Evolutionary conservation across 306 rosid genomes (phyloP), one percentile per base, ranked within the genome.

Genomic region (Trifolium repens): DNA sequence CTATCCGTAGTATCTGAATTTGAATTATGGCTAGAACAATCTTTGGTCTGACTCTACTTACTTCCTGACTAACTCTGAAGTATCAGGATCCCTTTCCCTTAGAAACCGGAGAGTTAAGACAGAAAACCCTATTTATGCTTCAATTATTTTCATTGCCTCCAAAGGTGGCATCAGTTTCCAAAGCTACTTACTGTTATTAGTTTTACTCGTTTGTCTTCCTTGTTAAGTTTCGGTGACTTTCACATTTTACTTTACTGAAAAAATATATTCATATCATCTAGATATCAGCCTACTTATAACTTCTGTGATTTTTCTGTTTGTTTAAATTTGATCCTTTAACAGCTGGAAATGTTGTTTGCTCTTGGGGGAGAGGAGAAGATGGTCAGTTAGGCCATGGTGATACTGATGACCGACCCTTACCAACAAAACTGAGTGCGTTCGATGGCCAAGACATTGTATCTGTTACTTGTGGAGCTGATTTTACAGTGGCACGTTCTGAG

Each of bases 321-420:
- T 53, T 34, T 37, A 6, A 69, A 30, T 63, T 44, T 74, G 70
- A 72, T 80, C 15, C 72, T 76, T 65, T 49, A 22, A 47, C 83
- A 94, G 98, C 88, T 84, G 97, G 96, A 73, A 86, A 85, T 83
- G 83, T 94, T 72, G 96, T 94, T 55, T 91, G 97, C 81, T 85
- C 98, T 8, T 94, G 98, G 98, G 98, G 98, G 59, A 79, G 98
- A 67, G 98, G 97, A 66, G 98, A 94, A 86, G 98, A 94, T 71
- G 98, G 98, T 17, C 98, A 94, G 72, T 82, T 94, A 77, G 98
- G 98, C 59, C 96, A 86, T 78, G 98, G 97, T 39, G 96, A 94
- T 78, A 89, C 97, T 1, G 93, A 86, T 32, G 98, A 94, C 78
- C 79, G 93, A 66, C 83, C 78, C 71, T 57, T 75, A 7, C 97